Evolutionary conservation across 371 early-diverging fungal species (phyloP).

Genomic region (Chytridium lagenaria): DNA sequence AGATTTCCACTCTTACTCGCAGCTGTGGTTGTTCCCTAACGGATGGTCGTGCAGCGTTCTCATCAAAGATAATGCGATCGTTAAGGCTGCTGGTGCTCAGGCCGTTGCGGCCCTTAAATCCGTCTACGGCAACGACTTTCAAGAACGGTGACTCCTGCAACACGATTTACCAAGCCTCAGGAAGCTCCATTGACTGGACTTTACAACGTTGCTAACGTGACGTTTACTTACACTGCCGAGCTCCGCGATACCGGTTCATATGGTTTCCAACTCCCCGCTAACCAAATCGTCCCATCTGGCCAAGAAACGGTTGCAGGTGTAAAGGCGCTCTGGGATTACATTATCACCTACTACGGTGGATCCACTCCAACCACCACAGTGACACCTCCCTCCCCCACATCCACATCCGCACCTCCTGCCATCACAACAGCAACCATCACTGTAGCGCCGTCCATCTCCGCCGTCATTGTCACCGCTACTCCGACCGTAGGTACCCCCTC

Average conservation of each 20-base stretch:
- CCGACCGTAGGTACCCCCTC: no score
- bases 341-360: not conserved
- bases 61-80: conserved; percentile 29
- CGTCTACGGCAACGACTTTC: conserved; percentile 33
- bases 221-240: conserved; percentile 37
- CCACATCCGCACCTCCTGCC: not conserved
- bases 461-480: no score
- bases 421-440: not conserved
- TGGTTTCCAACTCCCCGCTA: conserved; percentile 51
- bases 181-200: conserved; percentile 41
- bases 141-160: conserved; percentile 35
- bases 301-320: conserved; percentile 44
- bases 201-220: conserved; percentile 34
- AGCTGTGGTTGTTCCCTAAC: conserved; percentile 39
- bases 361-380: not conserved
- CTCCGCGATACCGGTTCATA: conserved; percentile 34
- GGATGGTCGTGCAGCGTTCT: conserved; percentile 37
- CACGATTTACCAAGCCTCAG: conserved; percentile 46
- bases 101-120: conserved; percentile 33
- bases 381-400: not conserved
- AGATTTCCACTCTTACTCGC: conserved; percentile 55
- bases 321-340: conserved; percentile 27
- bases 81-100: conserved; percentile 17
- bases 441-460: not conserved
- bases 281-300: conserved; percentile 47